phyloP scores from a whole-genome alignment of 2,329 filamentous ascomycete genomes.

The Neurospora sp. region DNA sequence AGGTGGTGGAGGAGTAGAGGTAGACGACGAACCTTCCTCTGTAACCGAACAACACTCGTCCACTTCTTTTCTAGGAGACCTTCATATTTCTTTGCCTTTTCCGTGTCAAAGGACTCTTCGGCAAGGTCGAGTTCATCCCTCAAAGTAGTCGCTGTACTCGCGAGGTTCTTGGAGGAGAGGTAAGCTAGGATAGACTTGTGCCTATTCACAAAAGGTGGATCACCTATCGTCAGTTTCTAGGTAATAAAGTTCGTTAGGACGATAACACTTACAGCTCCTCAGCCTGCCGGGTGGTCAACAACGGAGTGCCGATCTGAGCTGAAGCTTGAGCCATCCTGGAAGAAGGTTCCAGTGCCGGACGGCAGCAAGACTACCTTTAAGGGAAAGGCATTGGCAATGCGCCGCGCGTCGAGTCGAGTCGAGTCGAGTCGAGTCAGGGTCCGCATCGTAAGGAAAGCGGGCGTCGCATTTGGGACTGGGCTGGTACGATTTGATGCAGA shows the following conservation, averaged over 20 bases:
- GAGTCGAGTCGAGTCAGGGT: background rate
- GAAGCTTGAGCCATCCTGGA: background rate
- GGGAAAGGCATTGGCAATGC: background rate
- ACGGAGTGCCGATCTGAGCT: background rate
- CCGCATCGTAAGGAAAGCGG: background rate
- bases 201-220: conserved; percentile 31
- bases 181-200: conserved; percentile 92
- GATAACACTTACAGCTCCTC: conserved; percentile 64
- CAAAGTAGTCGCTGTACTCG: conserved; percentile 57
- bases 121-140: conserved; percentile 64
- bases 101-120: conserved; percentile 59
- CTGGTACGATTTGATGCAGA: background rate
- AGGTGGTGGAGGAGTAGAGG: conserved; percentile 3
- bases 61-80: conserved; percentile 92
- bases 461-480: background rate
- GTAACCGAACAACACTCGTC: conserved; percentile 85
- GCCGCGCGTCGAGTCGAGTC: background rate
- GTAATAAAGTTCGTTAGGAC: conserved; percentile 1
- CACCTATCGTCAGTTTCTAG: no score
- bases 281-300: conserved; percentile 67
- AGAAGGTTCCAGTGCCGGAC: background rate
- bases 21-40: conserved; percentile 63
- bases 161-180: conserved; percentile 59
- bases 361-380: background rate
- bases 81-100: conserved; percentile 86